phyloP scores from a whole-genome alignment of 2,329 filamentous ascomycete species.

The Xylariaceae sp. region DNA sequence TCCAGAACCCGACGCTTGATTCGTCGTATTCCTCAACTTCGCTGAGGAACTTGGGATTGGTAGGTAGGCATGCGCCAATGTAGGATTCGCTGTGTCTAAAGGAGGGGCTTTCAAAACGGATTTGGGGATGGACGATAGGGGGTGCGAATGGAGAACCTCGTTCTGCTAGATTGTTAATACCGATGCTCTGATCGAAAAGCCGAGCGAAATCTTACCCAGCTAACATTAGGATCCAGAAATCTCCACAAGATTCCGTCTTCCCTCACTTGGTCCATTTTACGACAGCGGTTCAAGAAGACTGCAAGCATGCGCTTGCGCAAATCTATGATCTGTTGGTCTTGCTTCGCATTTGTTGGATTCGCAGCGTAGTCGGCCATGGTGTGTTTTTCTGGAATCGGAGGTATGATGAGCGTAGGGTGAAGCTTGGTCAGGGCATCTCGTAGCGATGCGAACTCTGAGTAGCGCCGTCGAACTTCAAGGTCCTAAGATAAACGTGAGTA shows the following conservation, averaged over 20 bases:
- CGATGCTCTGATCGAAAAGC: not conserved
- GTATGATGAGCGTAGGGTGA: conserved; percentile 91
- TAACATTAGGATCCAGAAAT: conserved; percentile 95
- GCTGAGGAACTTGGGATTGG: conserved; percentile 81
- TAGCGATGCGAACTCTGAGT: conserved; percentile 93
- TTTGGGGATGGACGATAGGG: conserved; percentile 86
- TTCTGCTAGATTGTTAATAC: conserved; percentile 50
- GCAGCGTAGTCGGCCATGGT: conserved; percentile 98
- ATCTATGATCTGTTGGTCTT: conserved; percentile 95
- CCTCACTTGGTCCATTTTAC: conserved; percentile 84
- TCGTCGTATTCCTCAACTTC: conserved; percentile 63
- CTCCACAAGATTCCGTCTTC: conserved; percentile 97
- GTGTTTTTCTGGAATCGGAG: conserved; percentile 97
- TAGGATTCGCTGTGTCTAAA: conserved; percentile 87
- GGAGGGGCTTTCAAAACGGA: conserved; percentile 93
- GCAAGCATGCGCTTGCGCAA: conserved; percentile 93
- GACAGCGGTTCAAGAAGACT: conserved; percentile 90
- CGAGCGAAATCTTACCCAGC: conserved; percentile 65
- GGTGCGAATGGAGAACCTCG: conserved; percentile 90
- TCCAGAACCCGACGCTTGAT: conserved; percentile 31
- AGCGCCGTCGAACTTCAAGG: conserved; percentile 87
- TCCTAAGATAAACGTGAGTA: conserved; percentile 52
- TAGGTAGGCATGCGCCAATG: conserved; percentile 77
- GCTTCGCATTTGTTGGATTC: conserved; percentile 95
- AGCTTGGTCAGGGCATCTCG: conserved; percentile 82